phyloP scores from a whole-genome alignment of 2,329 filamentous ascomycete genomes.

The Teratosphaeria zuluensis region DNA sequence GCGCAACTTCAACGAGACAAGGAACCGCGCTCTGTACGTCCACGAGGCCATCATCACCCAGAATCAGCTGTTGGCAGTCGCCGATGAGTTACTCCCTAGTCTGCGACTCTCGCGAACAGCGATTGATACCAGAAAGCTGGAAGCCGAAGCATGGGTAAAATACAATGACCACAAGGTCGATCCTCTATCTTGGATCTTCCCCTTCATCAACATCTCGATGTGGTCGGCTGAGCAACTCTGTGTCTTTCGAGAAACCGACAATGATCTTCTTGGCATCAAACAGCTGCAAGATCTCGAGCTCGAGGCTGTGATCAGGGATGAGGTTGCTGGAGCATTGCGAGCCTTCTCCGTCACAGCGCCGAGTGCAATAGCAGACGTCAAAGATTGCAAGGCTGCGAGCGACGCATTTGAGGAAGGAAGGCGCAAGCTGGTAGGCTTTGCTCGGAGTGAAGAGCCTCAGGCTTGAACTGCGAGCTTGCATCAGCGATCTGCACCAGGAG shows the following conservation, averaged over 20 bases:
- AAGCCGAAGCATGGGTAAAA: background rate
- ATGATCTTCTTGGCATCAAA: constrained; percentile 1
- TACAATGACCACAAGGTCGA: background rate
- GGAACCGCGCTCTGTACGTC: constrained; percentile 23
- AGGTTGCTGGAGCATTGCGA: background rate
- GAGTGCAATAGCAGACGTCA: background rate
- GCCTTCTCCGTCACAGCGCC: background rate
- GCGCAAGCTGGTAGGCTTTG: background rate
- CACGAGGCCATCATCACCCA: constrained; percentile 23
- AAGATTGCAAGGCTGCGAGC: background rate
- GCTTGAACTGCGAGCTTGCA: background rate
- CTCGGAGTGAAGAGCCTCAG: too few species aligned
- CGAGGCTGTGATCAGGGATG: background rate
- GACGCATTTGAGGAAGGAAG: background rate
- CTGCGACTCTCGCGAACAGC: background rate
- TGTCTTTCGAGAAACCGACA: background rate
- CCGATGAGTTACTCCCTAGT: background rate
- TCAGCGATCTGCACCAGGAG: background rate
- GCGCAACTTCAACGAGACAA: constrained; percentile 17
- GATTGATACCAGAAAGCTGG: background rate
- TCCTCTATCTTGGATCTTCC: constrained; percentile 3
- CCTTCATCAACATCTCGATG: constrained; percentile 5
- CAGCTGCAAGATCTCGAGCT: background rate
- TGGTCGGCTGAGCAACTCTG: constrained; percentile 1
- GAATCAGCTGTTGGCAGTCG: constrained; percentile 20